A percentile compares a stretch with the other conserved stretches of the same genome.
phyloP scores from a whole-genome alignment of 2,329 filamentous ascomycete species.

The Venturia pyrina region DNA sequence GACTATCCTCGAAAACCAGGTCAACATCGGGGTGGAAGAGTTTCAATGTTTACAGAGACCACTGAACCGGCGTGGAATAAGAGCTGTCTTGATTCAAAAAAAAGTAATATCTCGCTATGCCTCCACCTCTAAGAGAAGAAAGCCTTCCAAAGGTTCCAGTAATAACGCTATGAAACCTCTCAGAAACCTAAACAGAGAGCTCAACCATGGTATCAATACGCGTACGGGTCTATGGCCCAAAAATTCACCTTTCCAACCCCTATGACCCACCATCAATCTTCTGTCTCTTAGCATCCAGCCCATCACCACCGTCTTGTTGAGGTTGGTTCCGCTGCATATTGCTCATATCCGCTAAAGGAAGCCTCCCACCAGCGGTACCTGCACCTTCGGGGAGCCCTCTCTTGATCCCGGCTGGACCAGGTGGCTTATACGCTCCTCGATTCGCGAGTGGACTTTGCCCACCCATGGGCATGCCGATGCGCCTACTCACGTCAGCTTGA shows the following conservation, averaged over 20 bases:
- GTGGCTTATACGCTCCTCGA: slow-evolving; percentile 36
- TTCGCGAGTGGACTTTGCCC: slow-evolving; percentile 34
- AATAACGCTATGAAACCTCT: not conserved
- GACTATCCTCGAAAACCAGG: not conserved
- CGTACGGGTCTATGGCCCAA: not conserved
- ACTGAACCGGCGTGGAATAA: not conserved
- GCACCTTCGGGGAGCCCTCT: slow-evolving; percentile 18
- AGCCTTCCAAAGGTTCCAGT: not conserved
- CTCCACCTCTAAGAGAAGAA: not conserved
- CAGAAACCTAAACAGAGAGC: not conserved
- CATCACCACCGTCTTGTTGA: not conserved
- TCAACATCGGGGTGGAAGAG: not conserved
- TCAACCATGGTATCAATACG: slow-evolving; percentile 5
- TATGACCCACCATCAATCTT: not conserved
- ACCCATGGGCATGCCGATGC: slow-evolving; percentile 39
- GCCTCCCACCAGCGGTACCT: not conserved
- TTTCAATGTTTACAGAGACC: too few relatives aligned
- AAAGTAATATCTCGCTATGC: not conserved
- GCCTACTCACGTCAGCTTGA: slow-evolving; percentile 34
- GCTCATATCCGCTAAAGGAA: slow-evolving; percentile 11
- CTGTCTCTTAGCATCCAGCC: slow-evolving; percentile 4
- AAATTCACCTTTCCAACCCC: not conserved
- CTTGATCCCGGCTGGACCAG: slow-evolving; percentile 25
- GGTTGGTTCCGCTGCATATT: slow-evolving; percentile 1
- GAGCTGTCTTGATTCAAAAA: not conserved